Evolutionary conservation across 768 basidiomycete genomes (phyloP), one percentile per base, ranked within the genome.

Genomic region (Boletus vermiculosoides): DNA sequence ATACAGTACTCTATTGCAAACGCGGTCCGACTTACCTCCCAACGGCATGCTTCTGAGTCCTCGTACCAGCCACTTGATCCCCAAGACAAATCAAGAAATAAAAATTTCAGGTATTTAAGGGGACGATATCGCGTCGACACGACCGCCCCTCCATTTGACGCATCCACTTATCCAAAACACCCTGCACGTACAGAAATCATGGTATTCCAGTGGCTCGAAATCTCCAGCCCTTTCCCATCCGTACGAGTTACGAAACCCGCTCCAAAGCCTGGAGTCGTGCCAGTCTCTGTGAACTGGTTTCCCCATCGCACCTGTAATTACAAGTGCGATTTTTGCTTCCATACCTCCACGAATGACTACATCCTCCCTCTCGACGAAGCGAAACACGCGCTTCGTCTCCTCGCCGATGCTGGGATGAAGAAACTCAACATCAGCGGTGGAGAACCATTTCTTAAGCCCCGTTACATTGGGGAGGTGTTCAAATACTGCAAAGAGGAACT

Each of bases 351-450:
- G 20, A 69, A 67, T 25, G 34, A 62, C 8, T 57, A 54, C 23
- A 66, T 70, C 20, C 62, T 76, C 22, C 66, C 68, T 4, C 22
- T 77, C 15, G 66, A 72, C 1, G 55, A 74, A 18, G 72, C 64
- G 1, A 73, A 70, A 45, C 34, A 46, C n/a, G 73, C 66, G 1
- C 69, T 73, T 18, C 57, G 59, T 40, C 58, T 72, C 34, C 67
- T 73, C 33, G 61, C 63, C 5, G 57, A 63, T 3, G 66, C 64
- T 0, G 71, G 73, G 7, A 73, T 74, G 73, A 61, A 66, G 59
- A 74, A 74, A 52, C 65, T 72, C 30, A 70, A 72, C 60, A 72
- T 73, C 62, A 65, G 63, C 45, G 72, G 73, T 28, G 66, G 72
- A 5, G 67, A 73, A 23, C 72, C 71, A 5, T 76, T 71, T 48